Conservation (phyloP, 805 yeast species). For the Barnettozyma sucrosica region DNA sequence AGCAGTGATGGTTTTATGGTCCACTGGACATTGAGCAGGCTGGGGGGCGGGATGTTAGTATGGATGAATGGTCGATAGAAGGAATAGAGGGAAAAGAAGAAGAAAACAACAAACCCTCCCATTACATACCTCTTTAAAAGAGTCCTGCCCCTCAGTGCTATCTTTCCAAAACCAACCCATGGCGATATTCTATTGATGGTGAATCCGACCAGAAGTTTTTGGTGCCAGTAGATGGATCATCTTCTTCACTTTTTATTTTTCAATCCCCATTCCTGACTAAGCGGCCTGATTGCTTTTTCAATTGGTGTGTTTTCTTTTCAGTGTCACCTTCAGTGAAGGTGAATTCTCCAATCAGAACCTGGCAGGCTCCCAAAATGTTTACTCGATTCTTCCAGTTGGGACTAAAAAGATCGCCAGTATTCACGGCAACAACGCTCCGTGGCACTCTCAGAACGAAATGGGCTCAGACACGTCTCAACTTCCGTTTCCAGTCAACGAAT, state of each 20-base stretch:
- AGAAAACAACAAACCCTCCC: too few relatives aligned
- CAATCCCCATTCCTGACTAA: background rate
- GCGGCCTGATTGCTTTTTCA: background rate
- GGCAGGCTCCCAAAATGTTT: constrained; percentile 1
- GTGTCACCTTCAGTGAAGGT: too few relatives aligned
- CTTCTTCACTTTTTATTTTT: too few relatives aligned
- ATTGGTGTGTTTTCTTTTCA: too few relatives aligned
- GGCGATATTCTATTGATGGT: constrained; percentile 3
- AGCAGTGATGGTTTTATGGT: constrained; percentile 1
- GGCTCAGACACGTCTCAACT: constrained; percentile 6
- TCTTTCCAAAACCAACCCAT: constrained; percentile 96
- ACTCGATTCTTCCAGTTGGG: constrained; percentile 4
- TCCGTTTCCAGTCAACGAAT: constrained; percentile 3
- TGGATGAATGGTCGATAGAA: too few relatives aligned
- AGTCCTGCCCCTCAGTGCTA: constrained; percentile 10
- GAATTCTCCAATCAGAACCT: background rate
- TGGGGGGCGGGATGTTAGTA: background rate
- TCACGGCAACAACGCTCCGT: background rate
- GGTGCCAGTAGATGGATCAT: too few relatives aligned
- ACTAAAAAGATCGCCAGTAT: constrained; percentile 1
- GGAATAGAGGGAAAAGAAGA: too few relatives aligned
- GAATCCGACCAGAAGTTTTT: background rate
- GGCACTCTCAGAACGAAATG: constrained; percentile 9
- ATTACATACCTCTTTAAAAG: background rate
- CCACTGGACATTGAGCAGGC: constrained; percentile 7